Base-by-base conservation (phyloP, 805 yeast genomes). In the Wickerhamomyces ciferrii region DNA sequence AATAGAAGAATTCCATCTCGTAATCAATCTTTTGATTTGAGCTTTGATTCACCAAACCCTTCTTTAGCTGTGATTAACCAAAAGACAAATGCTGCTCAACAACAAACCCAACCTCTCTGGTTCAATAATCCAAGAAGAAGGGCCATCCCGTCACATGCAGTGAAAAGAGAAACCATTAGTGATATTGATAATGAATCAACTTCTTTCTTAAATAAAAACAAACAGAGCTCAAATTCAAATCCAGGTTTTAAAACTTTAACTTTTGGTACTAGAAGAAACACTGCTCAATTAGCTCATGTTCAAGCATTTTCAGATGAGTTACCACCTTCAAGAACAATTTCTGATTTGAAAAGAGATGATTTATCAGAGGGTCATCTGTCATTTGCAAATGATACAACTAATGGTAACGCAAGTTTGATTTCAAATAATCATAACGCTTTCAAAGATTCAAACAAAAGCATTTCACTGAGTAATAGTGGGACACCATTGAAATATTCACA, bases 91-190 rank as follows among this genome's bases (percentile, higher is more conserved):
- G 42, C 53, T 2, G 32, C 23, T 19, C 35, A 35, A 7, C 47
- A 45, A 32, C 43, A 43, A 25, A 40, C 42, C 20, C 45, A 46
- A 10, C 69, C 70, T 7, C 55, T 56, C 20, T 72, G 72, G 74
- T 68, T 60, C 49, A 66, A 68, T 39, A 67, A 68, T 42, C 68
- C 74, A n/a, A 72, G 69, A 48, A 71, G 72, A 49, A 65, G 81
- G 47, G 60, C 66, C 1, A 65, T 72, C n/a, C 81, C 82, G 9
- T 69, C 71, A n/a, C 66, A 65, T 3, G 67, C 75, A 15, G 60
- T 76, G 20, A 75, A 74, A 51, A 64, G 81, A 53, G 65, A 58
- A 19, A 47, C 49, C n/a, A 37, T 44, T 10, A 49, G 49, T n/a
- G 57, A 57, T 4, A 41, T 40, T 27, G 58, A 58, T 13, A 46